Percentiles rank a stretch among this genome's conserved stretches.
phyloP scores from a whole-genome alignment of 2,329 filamentous ascomycete genomes.

The Trichoderma koningiopsis region DNA sequence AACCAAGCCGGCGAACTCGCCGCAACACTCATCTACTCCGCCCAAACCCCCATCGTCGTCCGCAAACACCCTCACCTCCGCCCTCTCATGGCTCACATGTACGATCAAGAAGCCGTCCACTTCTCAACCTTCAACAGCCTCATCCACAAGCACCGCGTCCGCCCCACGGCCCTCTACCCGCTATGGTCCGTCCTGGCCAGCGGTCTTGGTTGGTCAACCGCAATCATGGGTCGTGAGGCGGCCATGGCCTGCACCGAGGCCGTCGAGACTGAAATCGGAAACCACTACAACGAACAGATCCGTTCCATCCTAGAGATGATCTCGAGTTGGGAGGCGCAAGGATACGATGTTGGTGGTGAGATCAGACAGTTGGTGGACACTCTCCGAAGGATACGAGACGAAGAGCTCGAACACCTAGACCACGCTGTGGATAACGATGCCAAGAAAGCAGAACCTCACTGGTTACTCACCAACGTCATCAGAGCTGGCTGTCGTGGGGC shows the following conservation, averaged over 20 bases:
- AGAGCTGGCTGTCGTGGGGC: conserved; percentile 87
- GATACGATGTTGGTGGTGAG: conserved; percentile 80
- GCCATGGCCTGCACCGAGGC: conserved; percentile 99
- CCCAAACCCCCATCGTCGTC: conserved; percentile 81
- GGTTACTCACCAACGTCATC: conserved; percentile 83
- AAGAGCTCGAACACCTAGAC: conserved; percentile 95
- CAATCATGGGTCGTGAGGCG: conserved; percentile 84
- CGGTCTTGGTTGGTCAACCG: conserved; percentile 85
- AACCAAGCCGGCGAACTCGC: conserved; percentile 99
- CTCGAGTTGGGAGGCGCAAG: conserved; percentile 70
- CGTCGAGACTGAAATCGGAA: conserved; percentile 96
- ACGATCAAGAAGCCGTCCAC: conserved; percentile 91
- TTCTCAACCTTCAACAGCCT: conserved; percentile 82
- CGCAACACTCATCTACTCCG: conserved; percentile 88
- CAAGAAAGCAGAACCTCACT: conserved; percentile 86
- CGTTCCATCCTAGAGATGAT: conserved; percentile 80
- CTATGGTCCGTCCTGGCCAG: conserved; percentile 82
- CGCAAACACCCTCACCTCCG: conserved; percentile 83
- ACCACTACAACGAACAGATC: conserved; percentile 94
- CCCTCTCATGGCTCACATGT: conserved; percentile 95
- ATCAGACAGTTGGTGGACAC: conserved; percentile 71
- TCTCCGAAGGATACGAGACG: conserved; percentile 83
- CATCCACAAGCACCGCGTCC: conserved; percentile 81
- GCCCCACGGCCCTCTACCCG: conserved; percentile 90
- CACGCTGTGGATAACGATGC: conserved; percentile 93